A percentile compares a stretch with the other conserved stretches of the same genome.
These are phyloP conservation scores for Nemania sp. DNA, from an alignment of 2,329 filamentous ascomycete genomes.

Conservation along the genomic window DNA sequence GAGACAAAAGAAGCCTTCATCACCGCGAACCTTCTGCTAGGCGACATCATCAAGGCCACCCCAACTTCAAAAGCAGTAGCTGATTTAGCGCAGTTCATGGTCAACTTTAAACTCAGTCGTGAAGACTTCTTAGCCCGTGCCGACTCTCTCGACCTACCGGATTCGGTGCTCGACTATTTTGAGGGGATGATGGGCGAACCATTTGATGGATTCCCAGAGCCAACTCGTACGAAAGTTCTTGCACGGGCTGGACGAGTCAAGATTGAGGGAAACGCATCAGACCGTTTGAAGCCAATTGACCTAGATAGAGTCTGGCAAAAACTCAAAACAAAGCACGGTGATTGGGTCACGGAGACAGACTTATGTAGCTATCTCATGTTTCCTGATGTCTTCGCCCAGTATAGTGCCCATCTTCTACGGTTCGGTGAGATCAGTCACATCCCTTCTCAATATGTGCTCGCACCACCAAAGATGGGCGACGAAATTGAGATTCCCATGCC, in stretches of 20 bases:
- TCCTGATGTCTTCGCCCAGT: not conserved
- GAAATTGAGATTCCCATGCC: not conserved
- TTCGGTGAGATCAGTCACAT: not conserved
- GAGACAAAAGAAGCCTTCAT: conserved; percentile 1
- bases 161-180: conserved; percentile 2
- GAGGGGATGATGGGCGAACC: conserved; percentile 2
- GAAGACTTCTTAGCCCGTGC: not conserved
- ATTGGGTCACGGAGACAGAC: not conserved
- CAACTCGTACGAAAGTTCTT: not conserved
- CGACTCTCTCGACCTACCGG: not conserved
- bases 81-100: conserved; percentile 9
- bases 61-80: conserved; percentile 3
- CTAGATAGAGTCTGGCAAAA: not conserved
- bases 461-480: not conserved
- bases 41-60: conserved; percentile 5
- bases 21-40: not conserved
- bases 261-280: not conserved
- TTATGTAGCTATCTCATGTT: not conserved
- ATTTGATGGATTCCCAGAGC: conserved; percentile 4
- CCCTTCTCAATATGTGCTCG: not conserved
- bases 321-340: not conserved
- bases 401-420: not conserved
- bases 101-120: not conserved
- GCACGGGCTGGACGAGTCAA: not conserved
- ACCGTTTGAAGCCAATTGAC: not conserved